phyloP scores from a whole-genome alignment of 2,329 filamentous ascomycete species.

The Cercospora sojina region DNA sequence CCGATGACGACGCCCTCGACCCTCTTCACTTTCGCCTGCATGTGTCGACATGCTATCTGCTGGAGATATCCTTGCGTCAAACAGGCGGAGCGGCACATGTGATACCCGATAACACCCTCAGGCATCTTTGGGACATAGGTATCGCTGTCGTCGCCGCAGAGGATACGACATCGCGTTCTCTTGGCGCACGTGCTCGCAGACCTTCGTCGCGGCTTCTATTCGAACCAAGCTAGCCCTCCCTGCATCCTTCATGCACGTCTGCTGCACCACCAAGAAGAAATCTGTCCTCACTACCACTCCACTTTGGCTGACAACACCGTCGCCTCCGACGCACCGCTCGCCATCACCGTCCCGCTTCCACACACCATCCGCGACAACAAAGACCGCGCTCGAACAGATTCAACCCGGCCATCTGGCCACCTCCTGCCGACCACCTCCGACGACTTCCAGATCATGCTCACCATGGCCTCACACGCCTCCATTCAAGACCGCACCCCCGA shows the following conservation, averaged over 20 bases:
- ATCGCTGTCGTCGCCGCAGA: background rate
- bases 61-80: background rate
- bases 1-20: background rate
- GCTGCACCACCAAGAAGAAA: conserved; percentile 1
- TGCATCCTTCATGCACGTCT: conserved; percentile 1
- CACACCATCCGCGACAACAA: background rate
- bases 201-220: background rate
- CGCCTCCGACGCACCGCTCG: background rate
- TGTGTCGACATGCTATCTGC: background rate
- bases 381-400: background rate
- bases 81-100: background rate
- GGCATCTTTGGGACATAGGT: background rate
- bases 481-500: conserved; percentile 97
- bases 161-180: conserved; percentile 1
- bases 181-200: background rate
- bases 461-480: conserved; percentile 58
- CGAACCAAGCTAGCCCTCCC: background rate
- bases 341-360: background rate
- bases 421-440: conserved; percentile 14
- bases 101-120: background rate
- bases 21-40: background rate
- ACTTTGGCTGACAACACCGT: too few species aligned
- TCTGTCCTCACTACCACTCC: background rate
- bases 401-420: conserved; percentile 20
- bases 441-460: conserved; percentile 26